phyloP scores from a whole-genome alignment of 2,329 filamentous ascomycete species.

The Penicillium oxalicum region DNA sequence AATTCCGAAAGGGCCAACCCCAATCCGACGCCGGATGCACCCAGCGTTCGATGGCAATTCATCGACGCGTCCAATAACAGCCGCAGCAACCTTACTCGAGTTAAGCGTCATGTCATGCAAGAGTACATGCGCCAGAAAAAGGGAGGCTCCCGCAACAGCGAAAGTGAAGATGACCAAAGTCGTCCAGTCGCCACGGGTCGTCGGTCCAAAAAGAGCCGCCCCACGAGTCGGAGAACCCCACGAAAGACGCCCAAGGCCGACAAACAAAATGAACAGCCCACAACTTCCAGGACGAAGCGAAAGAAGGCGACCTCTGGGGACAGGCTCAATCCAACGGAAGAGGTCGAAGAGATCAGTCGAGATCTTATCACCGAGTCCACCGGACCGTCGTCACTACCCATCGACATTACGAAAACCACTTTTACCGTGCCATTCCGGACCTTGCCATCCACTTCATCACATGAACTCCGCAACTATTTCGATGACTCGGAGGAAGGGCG shows the following conservation, averaged over 20 bases:
- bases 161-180: conserved; percentile 13
- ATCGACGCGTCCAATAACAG: conserved; percentile 36
- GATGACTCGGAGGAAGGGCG: not conserved
- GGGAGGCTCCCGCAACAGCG: conserved; percentile 11
- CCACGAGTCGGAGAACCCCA: conserved; percentile 3
- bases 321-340: not conserved
- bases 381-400: not conserved
- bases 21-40: conserved; percentile 5
- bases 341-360: not conserved
- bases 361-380: not conserved
- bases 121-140: conserved; percentile 38
- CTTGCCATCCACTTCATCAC: conserved; percentile 1
- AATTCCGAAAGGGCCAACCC: conserved; percentile 1
- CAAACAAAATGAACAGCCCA: not conserved
- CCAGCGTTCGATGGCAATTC: conserved; percentile 33
- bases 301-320: not conserved
- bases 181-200: conserved; percentile 6
- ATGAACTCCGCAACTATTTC: not conserved
- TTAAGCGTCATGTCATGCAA: conserved; percentile 42
- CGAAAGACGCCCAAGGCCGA: not conserved
- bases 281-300: not conserved
- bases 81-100: conserved; percentile 34
- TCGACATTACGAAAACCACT: not conserved
- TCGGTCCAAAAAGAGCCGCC: conserved; percentile 10
- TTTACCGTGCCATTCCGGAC: conserved; percentile 2